These are phyloP conservation scores for Amylocarpus encephaloides DNA, from an alignment of 2,329 filamentous ascomycete species.

Conservation along the genomic window DNA sequence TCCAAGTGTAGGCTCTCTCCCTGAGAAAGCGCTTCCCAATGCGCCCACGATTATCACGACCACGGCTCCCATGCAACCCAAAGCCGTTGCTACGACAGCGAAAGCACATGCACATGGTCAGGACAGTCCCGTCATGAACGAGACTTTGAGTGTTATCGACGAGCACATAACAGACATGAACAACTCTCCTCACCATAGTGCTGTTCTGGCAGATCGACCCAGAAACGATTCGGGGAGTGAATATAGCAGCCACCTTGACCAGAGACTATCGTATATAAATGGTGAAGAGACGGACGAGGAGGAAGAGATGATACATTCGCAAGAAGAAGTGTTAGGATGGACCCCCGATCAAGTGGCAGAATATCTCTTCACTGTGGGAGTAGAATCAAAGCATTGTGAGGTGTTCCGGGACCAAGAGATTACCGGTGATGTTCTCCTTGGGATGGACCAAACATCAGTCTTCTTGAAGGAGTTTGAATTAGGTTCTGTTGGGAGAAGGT, in stretches of 20 bases:
- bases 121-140: constrained; percentile 78
- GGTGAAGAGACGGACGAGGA: constrained; percentile 95
- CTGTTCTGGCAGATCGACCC: constrained; percentile 42
- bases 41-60: constrained; percentile 13
- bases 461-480: constrained; percentile 95
- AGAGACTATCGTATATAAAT: constrained; percentile 82
- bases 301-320: constrained; percentile 63
- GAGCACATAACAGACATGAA: constrained; percentile 90
- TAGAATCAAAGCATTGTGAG: constrained; percentile 85
- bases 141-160: constrained; percentile 92
- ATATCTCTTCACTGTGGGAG: constrained; percentile 76
- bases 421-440: constrained; percentile 82
- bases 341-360: constrained; percentile 76
- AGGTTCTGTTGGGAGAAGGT: constrained; percentile 77
- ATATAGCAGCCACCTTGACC: constrained; percentile 73
- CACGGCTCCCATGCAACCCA: constrained; percentile 31
- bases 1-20: not conserved
- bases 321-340: constrained; percentile 74
- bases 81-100: constrained; percentile 38
- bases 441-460: constrained; percentile 91
- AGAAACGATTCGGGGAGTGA: constrained; percentile 79
- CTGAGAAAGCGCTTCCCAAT: constrained; percentile 4
- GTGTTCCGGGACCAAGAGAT: constrained; percentile 97
- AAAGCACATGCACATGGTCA: constrained; percentile 41
- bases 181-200: constrained; percentile 37